A percentile compares a stretch with the other conserved stretches of the same genome.
phyloP scores from a whole-genome alignment of 306 rosid species.

The Hippophae rhamnoides region DNA sequence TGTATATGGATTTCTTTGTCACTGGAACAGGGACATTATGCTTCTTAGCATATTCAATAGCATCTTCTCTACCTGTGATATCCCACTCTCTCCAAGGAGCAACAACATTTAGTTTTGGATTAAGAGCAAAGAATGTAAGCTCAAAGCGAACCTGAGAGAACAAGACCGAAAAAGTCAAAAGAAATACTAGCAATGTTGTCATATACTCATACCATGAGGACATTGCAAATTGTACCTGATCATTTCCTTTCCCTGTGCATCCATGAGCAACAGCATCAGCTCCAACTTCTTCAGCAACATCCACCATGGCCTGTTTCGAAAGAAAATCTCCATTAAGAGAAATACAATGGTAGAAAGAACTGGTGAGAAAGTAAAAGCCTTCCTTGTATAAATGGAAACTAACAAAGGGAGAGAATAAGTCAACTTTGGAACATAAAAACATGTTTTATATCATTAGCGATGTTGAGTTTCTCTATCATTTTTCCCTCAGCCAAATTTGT shows the following conservation, averaged over 20 bases:
- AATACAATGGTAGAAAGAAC: not conserved
- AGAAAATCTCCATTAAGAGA: not conserved
- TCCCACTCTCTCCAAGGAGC: conserved; percentile 95
- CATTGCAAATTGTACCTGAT: conserved; percentile 44
- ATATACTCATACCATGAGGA: not conserved
- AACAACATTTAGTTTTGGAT: conserved; percentile 68
- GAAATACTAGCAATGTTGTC: not conserved
- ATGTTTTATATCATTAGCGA: not conserved
- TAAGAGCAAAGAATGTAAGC: conserved; percentile 67
- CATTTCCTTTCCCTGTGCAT: conserved; percentile 86
- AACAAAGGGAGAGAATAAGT: not conserved
- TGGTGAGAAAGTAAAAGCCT: not conserved
- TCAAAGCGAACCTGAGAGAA: conserved; percentile 66
- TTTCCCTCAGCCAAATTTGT: not conserved
- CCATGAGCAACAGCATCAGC: conserved; percentile 91
- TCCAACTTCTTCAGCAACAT: conserved; percentile 83
- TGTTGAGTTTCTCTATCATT: not conserved
- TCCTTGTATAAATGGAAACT: not conserved
- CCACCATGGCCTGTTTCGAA: conserved; percentile 80
- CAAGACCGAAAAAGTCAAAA: conserved; percentile 17
- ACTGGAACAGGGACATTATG: conserved; percentile 75
- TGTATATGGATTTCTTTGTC: conserved; percentile 73
- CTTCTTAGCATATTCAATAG: conserved; percentile 67
- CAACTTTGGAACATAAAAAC: not conserved
- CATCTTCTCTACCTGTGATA: conserved; percentile 65